Evolutionary conservation across 371 early-diverging fungal species (phyloP), one percentile per base, ranked within the genome.

Genomic region (Mucor mucedo): DNA sequence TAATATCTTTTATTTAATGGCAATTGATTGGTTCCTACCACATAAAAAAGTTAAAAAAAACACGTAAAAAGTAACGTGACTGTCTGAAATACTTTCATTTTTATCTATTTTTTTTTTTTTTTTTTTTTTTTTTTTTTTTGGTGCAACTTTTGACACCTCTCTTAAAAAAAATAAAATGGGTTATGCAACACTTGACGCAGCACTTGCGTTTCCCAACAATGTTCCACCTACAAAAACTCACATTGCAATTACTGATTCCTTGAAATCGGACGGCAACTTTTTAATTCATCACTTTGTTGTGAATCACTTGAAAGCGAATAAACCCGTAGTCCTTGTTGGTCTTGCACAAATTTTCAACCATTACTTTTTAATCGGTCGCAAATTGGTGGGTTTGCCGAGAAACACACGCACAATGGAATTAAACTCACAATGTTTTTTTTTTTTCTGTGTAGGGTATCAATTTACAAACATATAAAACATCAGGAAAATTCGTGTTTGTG

Each of bases 201-300:
- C 78, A 47, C 70, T 85, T 30, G 78, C 78, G n/a, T 82, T 83
- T 55, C 75, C 70, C 48, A 60, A 71, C 30, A 80, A 80, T 40
- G 30, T 85, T 50, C 75, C 79, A 39, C 87, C 88, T 16, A 58
- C 68, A 10, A 75, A 80, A 40, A 60, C 75, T 39, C 80, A 81
- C 27, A 74, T 89, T 27, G 76, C 85, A 28, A 80, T 91, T 39
- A 84, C 88, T 13, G 91, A 91, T 62, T 84, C 84, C 8, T 69
- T 88, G n/a, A 77, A 78, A 11, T 79, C 90, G 27, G 86, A 86
- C 52, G 91, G 82, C 30, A 83, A 87, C 65, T 91, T 89, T 71
- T 69, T 91, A 40, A 52, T 91, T 32, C 88, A 91, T 55, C 90
- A 89, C 66, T 89, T 91, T 68, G 71, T 89, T 38, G 79, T 77